These are phyloP conservation scores for Cystobasidium slooffiae DNA, from an alignment of 1,284 basidiomycete genomes.

Conservation along the genomic window DNA sequence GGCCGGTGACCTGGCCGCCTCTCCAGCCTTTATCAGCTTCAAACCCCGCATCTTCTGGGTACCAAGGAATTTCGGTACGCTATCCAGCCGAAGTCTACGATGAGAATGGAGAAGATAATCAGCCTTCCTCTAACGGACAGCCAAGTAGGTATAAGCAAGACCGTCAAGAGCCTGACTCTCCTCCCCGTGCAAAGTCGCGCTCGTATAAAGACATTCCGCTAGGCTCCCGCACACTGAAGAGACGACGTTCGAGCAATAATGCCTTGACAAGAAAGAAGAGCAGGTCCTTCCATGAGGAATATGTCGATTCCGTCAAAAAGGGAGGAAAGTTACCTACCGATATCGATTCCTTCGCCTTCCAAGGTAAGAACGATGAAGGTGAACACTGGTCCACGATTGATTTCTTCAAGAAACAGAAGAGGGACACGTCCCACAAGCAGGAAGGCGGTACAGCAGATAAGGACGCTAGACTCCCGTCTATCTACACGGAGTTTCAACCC, in stretches of 20 bases:
- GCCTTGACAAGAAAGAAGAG: neutral
- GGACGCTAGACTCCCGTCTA: neutral
- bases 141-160: too few species aligned
- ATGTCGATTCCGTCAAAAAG: slow-evolving; percentile 9
- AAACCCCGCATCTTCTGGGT: too few species aligned
- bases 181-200: too few species aligned
- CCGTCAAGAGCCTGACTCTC: too few species aligned
- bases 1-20: too few species aligned
- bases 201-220: neutral
- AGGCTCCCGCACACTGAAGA: neutral
- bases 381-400: slow-evolving; percentile 8
- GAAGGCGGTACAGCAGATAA: neutral
- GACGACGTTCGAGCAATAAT: neutral
- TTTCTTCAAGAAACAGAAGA: slow-evolving; percentile 15
- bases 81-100: too few species aligned
- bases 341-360: slow-evolving; percentile 24
- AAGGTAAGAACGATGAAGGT: slow-evolving; percentile 4
- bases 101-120: too few species aligned
- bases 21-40: too few species aligned
- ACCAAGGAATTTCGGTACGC: too few species aligned
- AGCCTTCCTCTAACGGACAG: too few species aligned
- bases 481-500: slow-evolving; percentile 25
- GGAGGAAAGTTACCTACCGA: slow-evolving; percentile 26
- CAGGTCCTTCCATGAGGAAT: slow-evolving; percentile 18
- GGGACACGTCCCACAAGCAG: neutral